phyloP scores from a whole-genome alignment of 2,329 filamentous ascomycete genomes.

The Fonsecaea nubica region DNA sequence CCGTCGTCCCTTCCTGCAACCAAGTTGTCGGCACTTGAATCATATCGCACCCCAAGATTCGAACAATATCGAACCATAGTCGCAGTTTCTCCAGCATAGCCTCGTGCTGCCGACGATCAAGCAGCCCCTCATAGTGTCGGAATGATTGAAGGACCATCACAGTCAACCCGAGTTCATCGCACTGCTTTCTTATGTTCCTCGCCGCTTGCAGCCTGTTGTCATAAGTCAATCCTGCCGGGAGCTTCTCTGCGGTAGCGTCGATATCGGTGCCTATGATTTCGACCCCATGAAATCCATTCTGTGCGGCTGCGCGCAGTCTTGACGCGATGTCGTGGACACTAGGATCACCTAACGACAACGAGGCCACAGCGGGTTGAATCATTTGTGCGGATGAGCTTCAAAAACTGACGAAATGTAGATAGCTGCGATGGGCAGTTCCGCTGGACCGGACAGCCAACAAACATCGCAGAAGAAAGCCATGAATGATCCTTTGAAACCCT shows the following conservation, averaged over 20 bases:
- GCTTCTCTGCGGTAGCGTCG: conserved; percentile 3
- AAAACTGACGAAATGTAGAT: neutral
- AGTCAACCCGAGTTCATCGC: conserved; percentile 15
- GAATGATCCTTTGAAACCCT: neutral
- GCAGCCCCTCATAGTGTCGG: conserved; percentile 75
- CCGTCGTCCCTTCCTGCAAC: conserved; percentile 58
- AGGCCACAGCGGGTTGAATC: conserved; percentile 19
- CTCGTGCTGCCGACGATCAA: conserved; percentile 66
- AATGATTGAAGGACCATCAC: conserved; percentile 65
- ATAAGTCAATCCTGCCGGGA: neutral
- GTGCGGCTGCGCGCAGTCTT: conserved; percentile 9
- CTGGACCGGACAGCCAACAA: neutral
- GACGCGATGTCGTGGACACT: conserved; percentile 12
- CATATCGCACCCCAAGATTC: conserved; percentile 70
- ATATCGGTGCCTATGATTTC: conserved; percentile 26
- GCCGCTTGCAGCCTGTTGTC: conserved; percentile 16
- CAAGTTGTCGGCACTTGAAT: conserved; percentile 77
- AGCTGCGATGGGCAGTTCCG: neutral
- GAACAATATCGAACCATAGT: conserved; percentile 72
- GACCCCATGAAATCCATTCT: conserved; percentile 16
- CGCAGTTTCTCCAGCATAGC: conserved; percentile 66
- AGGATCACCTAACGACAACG: conserved; percentile 17
- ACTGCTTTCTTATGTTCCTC: conserved; percentile 2
- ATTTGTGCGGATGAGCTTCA: neutral
- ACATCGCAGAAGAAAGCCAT: neutral